These are phyloP conservation scores for Pseudoneurospora amorphoporcata DNA, from an alignment of 495 filamentous ascomycete genomes.

Conservation along the genomic window DNA sequence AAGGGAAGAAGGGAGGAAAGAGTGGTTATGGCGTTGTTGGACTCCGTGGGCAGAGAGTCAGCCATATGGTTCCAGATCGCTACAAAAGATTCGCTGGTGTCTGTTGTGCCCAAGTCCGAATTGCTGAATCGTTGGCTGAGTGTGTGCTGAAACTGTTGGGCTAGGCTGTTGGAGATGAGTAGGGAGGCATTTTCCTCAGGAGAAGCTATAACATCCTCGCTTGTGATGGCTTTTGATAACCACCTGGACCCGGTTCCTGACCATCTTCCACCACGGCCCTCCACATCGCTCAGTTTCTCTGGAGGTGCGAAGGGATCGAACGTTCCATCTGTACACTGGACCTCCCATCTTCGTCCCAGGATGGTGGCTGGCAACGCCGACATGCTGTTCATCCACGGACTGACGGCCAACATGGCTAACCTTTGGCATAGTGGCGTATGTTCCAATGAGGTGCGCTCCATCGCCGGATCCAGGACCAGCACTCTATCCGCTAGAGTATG, in stretches of 20 bases:
- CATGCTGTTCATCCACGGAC: slow-evolving; percentile 12
- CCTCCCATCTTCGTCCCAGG: slow-evolving; percentile 7
- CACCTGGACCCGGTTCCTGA: not conserved
- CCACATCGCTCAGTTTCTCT: not conserved
- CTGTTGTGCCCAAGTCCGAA: not conserved
- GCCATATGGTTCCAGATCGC: not conserved
- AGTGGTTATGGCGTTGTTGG: not conserved
- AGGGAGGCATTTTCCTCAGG: not conserved
- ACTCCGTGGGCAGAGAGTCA: not conserved
- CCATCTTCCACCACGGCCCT: not conserved
- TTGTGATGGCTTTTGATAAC: not conserved
- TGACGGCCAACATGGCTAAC: slow-evolving; percentile 10
- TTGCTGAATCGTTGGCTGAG: not conserved
- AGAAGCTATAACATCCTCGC: not conserved
- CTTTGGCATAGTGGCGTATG: slow-evolving; percentile 10
- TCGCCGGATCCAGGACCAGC: slow-evolving; percentile 9
- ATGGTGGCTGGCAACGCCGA: slow-evolving; percentile 16
- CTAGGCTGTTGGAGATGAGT: not conserved
- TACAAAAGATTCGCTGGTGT: not conserved
- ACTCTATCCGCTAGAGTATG: slow-evolving; percentile 14
- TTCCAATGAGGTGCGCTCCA: slow-evolving; percentile 8
- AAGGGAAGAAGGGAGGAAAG: slow-evolving; percentile 7
- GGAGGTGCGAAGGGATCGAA: slow-evolving; percentile 8
- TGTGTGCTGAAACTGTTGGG: not conserved
- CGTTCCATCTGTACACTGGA: slow-evolving; percentile 15